Evolutionary conservation across 1,139 yeast species (phyloP).

Genomic region (Geotrichum siamense): DNA sequence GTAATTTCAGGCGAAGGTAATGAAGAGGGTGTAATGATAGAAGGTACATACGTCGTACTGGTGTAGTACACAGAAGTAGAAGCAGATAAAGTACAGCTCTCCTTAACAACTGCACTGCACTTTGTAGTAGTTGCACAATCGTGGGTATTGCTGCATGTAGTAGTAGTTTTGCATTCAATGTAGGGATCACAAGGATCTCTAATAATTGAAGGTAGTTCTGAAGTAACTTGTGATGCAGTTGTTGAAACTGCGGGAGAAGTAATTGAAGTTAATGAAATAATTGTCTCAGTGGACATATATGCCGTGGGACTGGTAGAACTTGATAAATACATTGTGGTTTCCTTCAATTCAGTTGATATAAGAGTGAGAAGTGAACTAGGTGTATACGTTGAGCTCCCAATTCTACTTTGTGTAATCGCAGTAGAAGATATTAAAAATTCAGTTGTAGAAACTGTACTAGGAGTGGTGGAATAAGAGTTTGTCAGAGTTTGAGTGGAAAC

Average conservation of each 20-base stretch:
- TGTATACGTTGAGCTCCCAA: no score
- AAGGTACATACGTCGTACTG: neutral
- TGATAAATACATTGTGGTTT: no score
- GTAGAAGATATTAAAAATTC: no score
- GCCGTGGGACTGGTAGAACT: neutral
- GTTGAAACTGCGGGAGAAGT: neutral
- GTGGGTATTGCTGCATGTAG: neutral
- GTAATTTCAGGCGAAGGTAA: neutral
- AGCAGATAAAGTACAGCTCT: neutral
- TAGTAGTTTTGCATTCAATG: neutral
- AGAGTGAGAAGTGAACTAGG: no score
- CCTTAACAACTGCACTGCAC: neutral
- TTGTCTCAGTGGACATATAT: neutral
- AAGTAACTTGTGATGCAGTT: neutral
- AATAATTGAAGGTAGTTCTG: neutral
- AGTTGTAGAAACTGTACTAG: no score
- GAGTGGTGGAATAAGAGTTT: no score
- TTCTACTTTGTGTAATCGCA: no score
- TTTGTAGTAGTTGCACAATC: constrained; percentile 4
- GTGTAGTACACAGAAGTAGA: neutral
- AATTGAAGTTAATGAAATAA: neutral
- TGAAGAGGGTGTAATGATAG: neutral
- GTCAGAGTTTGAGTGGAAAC: no score
- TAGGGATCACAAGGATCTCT: neutral
- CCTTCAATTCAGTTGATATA: no score